Evolutionary conservation across 768 basidiomycete genomes (phyloP), one percentile per base, ranked within the genome.

Genomic region (Leccinum subgranulosum): DNA sequence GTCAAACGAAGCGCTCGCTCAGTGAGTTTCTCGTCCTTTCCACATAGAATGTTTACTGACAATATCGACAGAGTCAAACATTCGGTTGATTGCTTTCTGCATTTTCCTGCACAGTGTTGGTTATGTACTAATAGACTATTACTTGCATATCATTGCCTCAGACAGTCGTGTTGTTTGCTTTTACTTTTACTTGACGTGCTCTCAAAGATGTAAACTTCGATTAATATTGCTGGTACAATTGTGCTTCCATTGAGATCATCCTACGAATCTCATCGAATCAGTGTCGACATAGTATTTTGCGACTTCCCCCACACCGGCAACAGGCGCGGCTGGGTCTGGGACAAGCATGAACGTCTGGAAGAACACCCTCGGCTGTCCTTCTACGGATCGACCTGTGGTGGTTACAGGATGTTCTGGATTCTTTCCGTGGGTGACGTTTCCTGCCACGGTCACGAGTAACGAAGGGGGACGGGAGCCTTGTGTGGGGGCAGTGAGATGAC

Each of bases 1-100:
- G 81, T 94, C 79, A 94, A 94, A 76, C 79, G 92, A 61, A 92
- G 90, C 69, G 91, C 93, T 21, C 85, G 93, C 58, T 94, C 93
- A 50, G 85, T 87, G 51, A 49, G 73, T 63, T 70, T 47, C 73
- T 77, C 45, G 51, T 48, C 15, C 54, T 55, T 19, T 50, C 53
- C n/a, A 9, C 29, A 31, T 49, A 25, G 17, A 48, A 27, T 36
- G 3, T 23, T 36, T 27, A 49, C 66, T 72, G 52, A 69, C 60
- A n/a, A 25, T 49, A 36, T 14, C 53, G 1, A 45, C 73, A 88
- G 86, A 91, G 89, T 77, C 93, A 94, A 82, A 94, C 94, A 23
- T 95, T 95, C 66, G 92, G 93, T 64, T 94, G 67, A 79, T 63
- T 21, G 7, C 14, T 49, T 51, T 47, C 33, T 53, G 21, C 31